A percentile compares a stretch with the other conserved stretches of the same genome.
These are phyloP conservation scores for Coprinopsis sp. DNA, from an alignment of 768 basidiomycete species.

Conservation along the genomic window DNA sequence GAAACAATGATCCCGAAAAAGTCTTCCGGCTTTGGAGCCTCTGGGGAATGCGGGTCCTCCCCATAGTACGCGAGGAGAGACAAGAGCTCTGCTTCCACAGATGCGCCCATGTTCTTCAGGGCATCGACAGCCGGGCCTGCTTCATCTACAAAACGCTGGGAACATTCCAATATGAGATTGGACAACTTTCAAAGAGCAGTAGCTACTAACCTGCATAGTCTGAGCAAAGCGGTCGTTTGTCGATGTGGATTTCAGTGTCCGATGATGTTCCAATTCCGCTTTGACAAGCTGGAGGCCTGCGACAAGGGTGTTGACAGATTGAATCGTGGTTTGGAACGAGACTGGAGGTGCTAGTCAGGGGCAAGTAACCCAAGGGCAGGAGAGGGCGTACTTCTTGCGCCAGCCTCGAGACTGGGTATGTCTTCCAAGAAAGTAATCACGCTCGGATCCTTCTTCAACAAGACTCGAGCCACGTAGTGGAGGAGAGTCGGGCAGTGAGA, in stretches of 20 bases:
- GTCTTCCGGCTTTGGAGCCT: conserved; percentile 73
- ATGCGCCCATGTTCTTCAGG: conserved; percentile 52
- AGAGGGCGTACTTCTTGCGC: conserved; percentile 60
- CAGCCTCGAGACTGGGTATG: conserved; percentile 75
- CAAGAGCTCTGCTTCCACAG: conserved; percentile 57
- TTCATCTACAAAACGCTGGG: conserved; percentile 46
- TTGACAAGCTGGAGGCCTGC: conserved; percentile 53
- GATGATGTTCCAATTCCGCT: conserved; percentile 46
- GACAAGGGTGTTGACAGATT: conserved; percentile 55
- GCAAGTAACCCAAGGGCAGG: background rate
- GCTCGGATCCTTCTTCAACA: conserved; percentile 62
- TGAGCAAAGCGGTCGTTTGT: conserved; percentile 57
- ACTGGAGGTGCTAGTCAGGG: conserved; percentile 38
- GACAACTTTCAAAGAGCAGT: background rate
- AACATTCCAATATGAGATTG: conserved; percentile 4
- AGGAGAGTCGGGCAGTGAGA: conserved; percentile 81
- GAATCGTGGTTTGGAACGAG: conserved; percentile 60
- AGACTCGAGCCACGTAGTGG: conserved; percentile 78
- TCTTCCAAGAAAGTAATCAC: conserved; percentile 76
- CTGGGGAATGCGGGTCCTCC: conserved; percentile 59
- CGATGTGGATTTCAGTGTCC: conserved; percentile 24
- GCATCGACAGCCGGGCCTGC: conserved; percentile 56
- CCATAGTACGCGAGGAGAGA: conserved; percentile 71
- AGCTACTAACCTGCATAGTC: conserved; percentile 60
- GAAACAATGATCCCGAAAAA: conserved; percentile 74